phyloP scores from a whole-genome alignment of 1,139 yeast species.

The Saccharomyces hybrid region DNA sequence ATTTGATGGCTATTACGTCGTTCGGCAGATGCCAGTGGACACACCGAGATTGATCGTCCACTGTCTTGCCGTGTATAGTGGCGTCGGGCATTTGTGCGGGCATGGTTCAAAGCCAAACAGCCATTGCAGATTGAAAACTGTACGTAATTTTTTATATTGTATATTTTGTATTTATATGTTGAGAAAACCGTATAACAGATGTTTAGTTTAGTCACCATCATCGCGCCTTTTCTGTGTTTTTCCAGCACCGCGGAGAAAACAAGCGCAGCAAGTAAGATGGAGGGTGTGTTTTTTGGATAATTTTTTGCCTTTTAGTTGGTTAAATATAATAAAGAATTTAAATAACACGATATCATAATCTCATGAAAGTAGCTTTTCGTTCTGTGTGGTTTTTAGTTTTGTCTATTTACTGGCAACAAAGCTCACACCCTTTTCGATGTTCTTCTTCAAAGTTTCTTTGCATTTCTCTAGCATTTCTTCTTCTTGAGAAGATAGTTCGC shows the following conservation, averaged over 20 bases:
- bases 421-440: slow-evolving; percentile 65
- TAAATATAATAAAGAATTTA: neutral
- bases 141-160: neutral
- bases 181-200: neutral
- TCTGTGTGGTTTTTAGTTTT: too few relatives aligned
- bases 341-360: neutral
- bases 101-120: too few relatives aligned
- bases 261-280: neutral
- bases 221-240: neutral
- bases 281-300: neutral
- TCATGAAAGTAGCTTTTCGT: neutral
- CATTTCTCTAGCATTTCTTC: slow-evolving; percentile 71
- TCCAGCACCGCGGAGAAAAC: neutral
- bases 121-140: neutral
- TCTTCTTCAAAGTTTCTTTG: slow-evolving; percentile 72
- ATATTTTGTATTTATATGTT: neutral
- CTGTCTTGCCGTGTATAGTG: slow-evolving; percentile 13
- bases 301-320: neutral
- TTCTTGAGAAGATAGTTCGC: slow-evolving; percentile 50
- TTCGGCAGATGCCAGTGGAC: slow-evolving; percentile 28
- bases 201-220: neutral
- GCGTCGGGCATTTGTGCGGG: neutral
- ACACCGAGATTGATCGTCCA: slow-evolving; percentile 27
- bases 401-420: slow-evolving; percentile 35
- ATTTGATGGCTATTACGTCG: slow-evolving; percentile 28